Conservation (phyloP, 192 early-diverging fungal species). For the Cetraspora pellucida region DNA sequence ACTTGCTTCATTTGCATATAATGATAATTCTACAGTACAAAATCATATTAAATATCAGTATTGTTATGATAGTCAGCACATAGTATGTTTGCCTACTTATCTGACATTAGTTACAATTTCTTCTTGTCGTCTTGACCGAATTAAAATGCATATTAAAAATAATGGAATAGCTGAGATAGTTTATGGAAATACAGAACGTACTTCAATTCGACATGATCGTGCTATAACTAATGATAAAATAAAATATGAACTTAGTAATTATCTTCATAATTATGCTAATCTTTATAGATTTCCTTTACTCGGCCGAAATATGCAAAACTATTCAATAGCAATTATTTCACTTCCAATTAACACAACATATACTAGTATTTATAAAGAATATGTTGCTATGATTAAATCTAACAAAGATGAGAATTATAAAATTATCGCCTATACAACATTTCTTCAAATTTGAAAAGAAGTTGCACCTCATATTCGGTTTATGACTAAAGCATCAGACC, state of each 20-base stretch:
- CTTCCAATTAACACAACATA: background rate
- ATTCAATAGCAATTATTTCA: background rate
- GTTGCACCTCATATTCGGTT: no score
- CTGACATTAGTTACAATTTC: background rate
- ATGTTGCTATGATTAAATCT: background rate
- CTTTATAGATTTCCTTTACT: background rate
- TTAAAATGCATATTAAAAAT: background rate
- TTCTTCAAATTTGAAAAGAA: no score
- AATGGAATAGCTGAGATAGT: background rate
- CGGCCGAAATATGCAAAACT: background rate
- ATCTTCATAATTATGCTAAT: constrained; percentile 2
- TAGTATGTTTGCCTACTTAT: background rate
- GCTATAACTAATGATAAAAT: no score
- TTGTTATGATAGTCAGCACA: background rate
- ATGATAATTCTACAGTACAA: background rate
- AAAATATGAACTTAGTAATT: no score
- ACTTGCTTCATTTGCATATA: constrained; percentile 4
- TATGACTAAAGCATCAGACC: no score
- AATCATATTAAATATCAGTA: background rate
- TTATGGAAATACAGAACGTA: background rate
- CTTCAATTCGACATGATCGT: no score
- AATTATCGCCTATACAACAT: no score
- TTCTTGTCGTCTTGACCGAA: background rate
- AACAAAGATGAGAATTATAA: no score
- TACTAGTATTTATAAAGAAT: background rate